Conservation (phyloP, 768 basidiomycete species). For the Termitomyces sp. region DNA sequence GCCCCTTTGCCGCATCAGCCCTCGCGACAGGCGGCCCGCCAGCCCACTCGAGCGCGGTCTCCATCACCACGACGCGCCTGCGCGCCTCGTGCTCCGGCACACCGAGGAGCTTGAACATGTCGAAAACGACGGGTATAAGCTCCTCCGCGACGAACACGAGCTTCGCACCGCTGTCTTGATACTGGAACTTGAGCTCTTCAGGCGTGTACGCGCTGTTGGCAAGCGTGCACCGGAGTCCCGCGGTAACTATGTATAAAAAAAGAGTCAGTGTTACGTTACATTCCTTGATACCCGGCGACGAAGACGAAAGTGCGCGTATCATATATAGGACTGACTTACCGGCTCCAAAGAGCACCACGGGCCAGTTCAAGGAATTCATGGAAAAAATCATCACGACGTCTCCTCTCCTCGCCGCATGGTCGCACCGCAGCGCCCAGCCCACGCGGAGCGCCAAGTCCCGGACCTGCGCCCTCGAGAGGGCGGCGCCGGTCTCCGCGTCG, state of each 20-base stretch:
- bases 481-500: conserved; percentile 57
- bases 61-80: conserved; percentile 55
- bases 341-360: conserved; percentile 43
- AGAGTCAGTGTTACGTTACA: background rate
- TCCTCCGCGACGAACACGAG: conserved; percentile 65
- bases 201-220: conserved; percentile 72
- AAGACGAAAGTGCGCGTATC: background rate
- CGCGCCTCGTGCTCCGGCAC: conserved; percentile 44
- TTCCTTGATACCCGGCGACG: background rate
- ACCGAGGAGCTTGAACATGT: conserved; percentile 53
- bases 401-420: conserved; percentile 41
- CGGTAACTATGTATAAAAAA: conserved; percentile 39
- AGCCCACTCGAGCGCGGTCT: conserved; percentile 44
- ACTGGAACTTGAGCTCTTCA: conserved; percentile 69
- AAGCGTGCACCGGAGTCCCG: conserved; percentile 65
- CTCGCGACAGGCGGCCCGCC: conserved; percentile 28
- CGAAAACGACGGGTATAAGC: conserved; percentile 48
- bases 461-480: conserved; percentile 53
- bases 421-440: conserved; percentile 53
- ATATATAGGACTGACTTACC: conserved; percentile 21
- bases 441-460: conserved; percentile 52
- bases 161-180: conserved; percentile 60
- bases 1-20: background rate
- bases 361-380: conserved; percentile 59
- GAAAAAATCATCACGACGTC: conserved; percentile 66